Conservation (phyloP, 768 basidiomycete species). For the Grammothele lineata region DNA sequence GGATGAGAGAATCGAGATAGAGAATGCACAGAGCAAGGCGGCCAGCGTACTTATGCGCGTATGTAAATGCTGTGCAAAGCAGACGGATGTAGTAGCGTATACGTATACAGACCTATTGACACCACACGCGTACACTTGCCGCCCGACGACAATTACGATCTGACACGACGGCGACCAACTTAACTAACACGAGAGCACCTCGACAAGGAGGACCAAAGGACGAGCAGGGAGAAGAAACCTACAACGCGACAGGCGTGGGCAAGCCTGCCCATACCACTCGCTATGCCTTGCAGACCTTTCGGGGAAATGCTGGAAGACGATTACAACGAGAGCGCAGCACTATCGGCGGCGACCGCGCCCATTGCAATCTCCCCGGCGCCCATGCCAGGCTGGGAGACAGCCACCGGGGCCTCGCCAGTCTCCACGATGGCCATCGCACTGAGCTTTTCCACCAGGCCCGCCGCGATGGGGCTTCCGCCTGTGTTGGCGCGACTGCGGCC, state of each 20-base stretch:
- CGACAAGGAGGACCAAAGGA: constrained; percentile 1
- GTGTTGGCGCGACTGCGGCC: neutral
- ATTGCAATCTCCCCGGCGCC: neutral
- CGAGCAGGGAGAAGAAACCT: neutral
- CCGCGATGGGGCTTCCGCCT: neutral
- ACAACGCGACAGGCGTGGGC: neutral
- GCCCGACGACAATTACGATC: constrained; percentile 8
- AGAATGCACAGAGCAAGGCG: constrained; percentile 21
- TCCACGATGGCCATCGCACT: constrained; percentile 12
- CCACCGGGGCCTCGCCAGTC: neutral
- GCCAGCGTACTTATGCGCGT: neutral
- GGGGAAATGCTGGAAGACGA: too few relatives aligned
- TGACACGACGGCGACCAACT: constrained; percentile 1
- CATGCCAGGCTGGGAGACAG: neutral
- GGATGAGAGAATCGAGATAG: neutral
- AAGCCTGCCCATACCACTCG: too few relatives aligned
- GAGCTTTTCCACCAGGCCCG: constrained; percentile 7
- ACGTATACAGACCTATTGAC: constrained; percentile 4
- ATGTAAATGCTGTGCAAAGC: too few relatives aligned
- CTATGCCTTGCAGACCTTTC: too few relatives aligned
- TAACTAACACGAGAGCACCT: constrained; percentile 8
- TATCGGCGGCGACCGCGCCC: constrained; percentile 3
- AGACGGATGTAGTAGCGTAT: constrained; percentile 6
- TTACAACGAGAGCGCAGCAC: neutral
- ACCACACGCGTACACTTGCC: constrained; percentile 8